phyloP scores from a whole-genome alignment of 2,329 filamentous ascomycete genomes.

The Fusarium transvaalense region DNA sequence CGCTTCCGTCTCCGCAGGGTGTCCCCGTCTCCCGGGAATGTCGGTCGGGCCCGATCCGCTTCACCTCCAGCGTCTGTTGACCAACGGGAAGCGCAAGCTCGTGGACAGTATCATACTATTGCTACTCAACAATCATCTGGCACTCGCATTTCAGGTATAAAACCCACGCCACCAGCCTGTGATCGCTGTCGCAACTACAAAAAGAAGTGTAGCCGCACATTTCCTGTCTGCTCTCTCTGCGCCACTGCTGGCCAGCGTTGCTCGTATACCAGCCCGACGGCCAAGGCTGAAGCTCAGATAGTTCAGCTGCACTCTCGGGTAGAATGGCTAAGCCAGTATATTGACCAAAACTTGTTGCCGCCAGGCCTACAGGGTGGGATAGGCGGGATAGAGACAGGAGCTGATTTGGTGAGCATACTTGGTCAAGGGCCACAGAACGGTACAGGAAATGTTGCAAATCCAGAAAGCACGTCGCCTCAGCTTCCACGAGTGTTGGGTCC shows the following conservation, averaged over 20 bases:
- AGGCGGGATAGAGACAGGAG: constrained; percentile 55
- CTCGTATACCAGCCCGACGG: constrained; percentile 51
- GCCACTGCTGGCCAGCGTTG: constrained; percentile 56
- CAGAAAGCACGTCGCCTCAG: constrained; percentile 29
- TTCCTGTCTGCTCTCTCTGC: constrained; percentile 57
- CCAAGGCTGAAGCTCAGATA: constrained; percentile 51
- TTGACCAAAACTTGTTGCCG: constrained; percentile 52
- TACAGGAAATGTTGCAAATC: background rate
- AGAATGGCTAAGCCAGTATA: constrained; percentile 55
- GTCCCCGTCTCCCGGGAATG: constrained; percentile 44
- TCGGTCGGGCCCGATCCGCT: constrained; percentile 48
- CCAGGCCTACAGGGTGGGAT: constrained; percentile 44
- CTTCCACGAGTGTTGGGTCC: constrained; percentile 24
- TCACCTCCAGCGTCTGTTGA: constrained; percentile 44
- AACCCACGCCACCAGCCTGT: constrained; percentile 50
- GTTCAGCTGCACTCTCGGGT: constrained; percentile 57
- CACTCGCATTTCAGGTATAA: constrained; percentile 10
- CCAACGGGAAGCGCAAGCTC: constrained; percentile 40
- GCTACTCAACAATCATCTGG: constrained; percentile 1
- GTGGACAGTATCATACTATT: constrained; percentile 17
- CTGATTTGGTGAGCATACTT: constrained; percentile 44
- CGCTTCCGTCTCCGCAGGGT: constrained; percentile 45
- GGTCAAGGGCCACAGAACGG: constrained; percentile 11
- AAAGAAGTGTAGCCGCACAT: constrained; percentile 60
- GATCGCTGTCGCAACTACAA: constrained; percentile 60